Conservation (phyloP, 495 filamentous ascomycete species). For the Achaetomiella virescens region DNA sequence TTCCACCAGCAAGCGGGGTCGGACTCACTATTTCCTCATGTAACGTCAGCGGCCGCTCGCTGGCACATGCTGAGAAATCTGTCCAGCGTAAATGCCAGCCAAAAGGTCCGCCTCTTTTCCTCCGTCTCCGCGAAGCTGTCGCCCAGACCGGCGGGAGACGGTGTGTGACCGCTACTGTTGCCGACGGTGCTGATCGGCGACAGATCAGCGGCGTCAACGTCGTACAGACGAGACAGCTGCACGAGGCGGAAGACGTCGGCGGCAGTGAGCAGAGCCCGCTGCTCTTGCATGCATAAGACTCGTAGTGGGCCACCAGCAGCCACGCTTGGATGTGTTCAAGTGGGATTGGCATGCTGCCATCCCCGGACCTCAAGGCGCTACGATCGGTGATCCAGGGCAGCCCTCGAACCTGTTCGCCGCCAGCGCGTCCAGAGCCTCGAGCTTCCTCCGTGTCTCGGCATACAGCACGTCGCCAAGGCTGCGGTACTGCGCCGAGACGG, state of each 20-base stretch:
- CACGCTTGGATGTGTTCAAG: too few species aligned
- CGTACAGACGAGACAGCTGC: conserved; percentile 40
- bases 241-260: conserved; percentile 45
- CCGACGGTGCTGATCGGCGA: too few species aligned
- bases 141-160: too few species aligned
- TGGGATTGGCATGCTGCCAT: too few species aligned
- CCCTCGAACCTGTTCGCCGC: too few species aligned
- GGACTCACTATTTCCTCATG: too few species aligned
- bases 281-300: too few species aligned
- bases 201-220: conserved; percentile 19
- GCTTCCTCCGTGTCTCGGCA: neutral
- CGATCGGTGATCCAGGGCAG: too few species aligned
- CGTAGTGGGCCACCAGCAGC: too few species aligned
- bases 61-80: conserved; percentile 11
- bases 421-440: neutral
- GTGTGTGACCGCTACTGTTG: too few species aligned
- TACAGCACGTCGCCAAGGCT: neutral
- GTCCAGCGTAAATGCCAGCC: conserved; percentile 46
- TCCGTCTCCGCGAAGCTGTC: conserved; percentile 35
- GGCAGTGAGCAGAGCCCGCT: conserved; percentile 37
- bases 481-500: neutral
- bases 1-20: too few species aligned
- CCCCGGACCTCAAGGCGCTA: too few species aligned
- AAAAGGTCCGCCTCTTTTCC: conserved; percentile 43
- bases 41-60: neutral